Evolutionary conservation across 2,329 filamentous ascomycete genomes (phyloP), one percentile per base, ranked within the genome.

Genomic region (Claviceps sp.): DNA sequence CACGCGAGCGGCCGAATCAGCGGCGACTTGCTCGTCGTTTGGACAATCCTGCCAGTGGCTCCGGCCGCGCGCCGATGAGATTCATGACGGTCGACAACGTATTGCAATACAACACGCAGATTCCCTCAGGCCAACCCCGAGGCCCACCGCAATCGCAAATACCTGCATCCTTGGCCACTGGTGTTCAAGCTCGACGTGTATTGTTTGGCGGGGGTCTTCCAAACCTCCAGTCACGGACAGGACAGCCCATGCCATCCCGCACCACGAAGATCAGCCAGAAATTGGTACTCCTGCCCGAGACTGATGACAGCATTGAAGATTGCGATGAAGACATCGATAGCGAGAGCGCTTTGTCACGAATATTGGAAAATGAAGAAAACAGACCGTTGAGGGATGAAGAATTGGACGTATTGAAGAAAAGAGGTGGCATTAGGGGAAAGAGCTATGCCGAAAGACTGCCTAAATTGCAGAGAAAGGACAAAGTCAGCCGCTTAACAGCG

Each of bases 211-310:
- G 70, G 11, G 69, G 69, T 11, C 64, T 74, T 39, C 70, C 72
- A 29, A 66, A 65, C 56, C 52, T 62, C 4, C 66, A 65, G 23
- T 68, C 68, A 26, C 69, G 75, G 4, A 71, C 72, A 50, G 77
- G 76, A 55, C 76, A 80, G 52, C 77, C 74, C 45, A 70, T 96
- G 58, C 93, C 91, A 0, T 85, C 88, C 5, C 80, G 93, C 50
- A 94, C 89, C 39, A 94, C 88, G 29, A 96, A 97, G 67, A 85
- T 95, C 57, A 95, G 88, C 66, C 88, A 97, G 71, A 97, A 97
- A 69, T 75, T 98, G n/a, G 93, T 98, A 0, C 74, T 97, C 38
- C 76, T 98, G 14, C 93, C 93, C 1, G 91, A 96, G 63, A 85
- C 89, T 1, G 74, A 75, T 3, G 77, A 75, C 7, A 79, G 80